Percentiles rank a stretch among this genome's conserved stretches.
Evolutionary conservation across 2,329 filamentous ascomycete species (phyloP).

Genomic region (Sclerotinia subarctica): DNA sequence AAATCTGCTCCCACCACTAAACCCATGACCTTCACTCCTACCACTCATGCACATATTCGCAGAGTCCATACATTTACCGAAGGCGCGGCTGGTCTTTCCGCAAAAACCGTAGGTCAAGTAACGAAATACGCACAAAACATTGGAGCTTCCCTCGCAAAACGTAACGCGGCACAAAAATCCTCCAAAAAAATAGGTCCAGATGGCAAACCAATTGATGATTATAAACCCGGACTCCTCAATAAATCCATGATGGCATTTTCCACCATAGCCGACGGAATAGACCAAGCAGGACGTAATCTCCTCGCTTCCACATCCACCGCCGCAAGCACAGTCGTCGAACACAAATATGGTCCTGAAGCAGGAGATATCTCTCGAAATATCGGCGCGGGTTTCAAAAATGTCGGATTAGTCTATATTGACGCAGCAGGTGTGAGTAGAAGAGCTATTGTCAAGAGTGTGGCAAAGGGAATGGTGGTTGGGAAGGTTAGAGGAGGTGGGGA

Average conservation of each 20-base stretch:
- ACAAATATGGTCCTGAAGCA: conserved; percentile 84
- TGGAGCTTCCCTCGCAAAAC: conserved; percentile 70
- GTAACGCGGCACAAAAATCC: conserved; percentile 53
- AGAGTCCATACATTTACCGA: conserved; percentile 86
- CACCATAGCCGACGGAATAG: conserved; percentile 89
- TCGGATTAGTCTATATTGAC: conserved; percentile 95
- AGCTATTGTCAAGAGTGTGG: conserved; percentile 90
- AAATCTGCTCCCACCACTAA: conserved; percentile 74
- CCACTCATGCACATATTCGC: conserved; percentile 80
- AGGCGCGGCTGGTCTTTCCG: conserved; percentile 72
- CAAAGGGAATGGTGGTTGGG: conserved; percentile 92
- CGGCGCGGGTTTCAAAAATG: conserved; percentile 88
- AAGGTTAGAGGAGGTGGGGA: conserved; percentile 71
- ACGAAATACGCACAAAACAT: conserved; percentile 84
- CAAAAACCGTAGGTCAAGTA: conserved; percentile 84
- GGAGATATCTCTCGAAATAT: conserved; percentile 72
- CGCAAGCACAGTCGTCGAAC: conserved; percentile 82
- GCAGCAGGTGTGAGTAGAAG: conserved; percentile 86
- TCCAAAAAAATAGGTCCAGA: conserved; percentile 65
- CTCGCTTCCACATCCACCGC: conserved; percentile 71
- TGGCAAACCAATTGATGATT: conserved; percentile 57
- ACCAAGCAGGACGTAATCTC: conserved; percentile 77
- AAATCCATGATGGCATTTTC: conserved; percentile 96
- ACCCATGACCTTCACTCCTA: conserved; percentile 82
- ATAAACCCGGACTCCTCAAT: conserved; percentile 91